Evolutionary conservation across 2,329 filamentous ascomycete species (phyloP), one percentile per base, ranked within the genome.

Genomic region (Penicillium verrucosum): DNA sequence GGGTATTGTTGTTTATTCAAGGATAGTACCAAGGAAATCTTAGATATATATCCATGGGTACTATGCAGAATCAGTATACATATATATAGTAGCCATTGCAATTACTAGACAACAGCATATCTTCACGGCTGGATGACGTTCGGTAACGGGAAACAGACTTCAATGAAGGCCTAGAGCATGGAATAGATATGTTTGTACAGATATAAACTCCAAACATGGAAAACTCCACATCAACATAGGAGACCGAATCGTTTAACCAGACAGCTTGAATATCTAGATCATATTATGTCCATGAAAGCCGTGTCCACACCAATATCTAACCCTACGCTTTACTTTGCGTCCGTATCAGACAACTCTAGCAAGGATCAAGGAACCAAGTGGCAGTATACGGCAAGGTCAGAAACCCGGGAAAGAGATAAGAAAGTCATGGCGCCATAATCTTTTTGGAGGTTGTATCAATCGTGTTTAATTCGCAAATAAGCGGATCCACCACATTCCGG

Each of bases 391-490:
- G 25, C 5, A 42, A 40, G 36, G 42, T 18, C 11, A 43, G 21
- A 29, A 40, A 44, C 52, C 52, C 34, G 27, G 32, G 23, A 32
- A 29, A 51, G 12, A 34, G 40, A 42, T 51, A 54, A 54, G 32
- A 59, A 63, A 47, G 50, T 66, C 64, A 63, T 66, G 65, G 64
- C 64, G 64, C 64, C 64, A 66, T 64, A 56, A 59, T 62, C 65
- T 66, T 66, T 45, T 65, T 62, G 60, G 61, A 60, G 62, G 60
- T 57, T 66, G 60, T 66, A 65, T 66, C 64, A 66, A 64, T 65
- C 63, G 56, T 66, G 59, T 62, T 56, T 65, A 66, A 60, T 65
- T 65, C 62, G 60, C 60, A 63, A 58, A 65, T 54, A 50, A 55
- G 51, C 56, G 56, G 48, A 58, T 58, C 51, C 63, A 62, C 64